phyloP scores from a whole-genome alignment of 2,329 filamentous ascomycete genomes.

The Xylariaceae sp. region DNA sequence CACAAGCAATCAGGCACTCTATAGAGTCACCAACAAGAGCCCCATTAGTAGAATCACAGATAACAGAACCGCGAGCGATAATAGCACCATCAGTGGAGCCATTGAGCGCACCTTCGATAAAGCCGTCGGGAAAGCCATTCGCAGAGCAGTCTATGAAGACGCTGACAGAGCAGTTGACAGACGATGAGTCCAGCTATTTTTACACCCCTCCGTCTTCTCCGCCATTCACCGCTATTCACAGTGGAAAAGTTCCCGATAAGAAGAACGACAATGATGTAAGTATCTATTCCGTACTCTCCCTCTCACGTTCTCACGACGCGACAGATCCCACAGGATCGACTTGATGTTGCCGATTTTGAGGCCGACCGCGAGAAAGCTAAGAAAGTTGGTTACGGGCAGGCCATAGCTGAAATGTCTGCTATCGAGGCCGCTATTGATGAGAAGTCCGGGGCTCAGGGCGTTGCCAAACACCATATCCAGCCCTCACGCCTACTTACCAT shows the following conservation, averaged over 20 bases:
- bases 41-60: too few relatives aligned
- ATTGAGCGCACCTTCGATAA: too few relatives aligned
- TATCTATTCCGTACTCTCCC: constrained; percentile 1
- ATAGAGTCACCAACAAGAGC: too few relatives aligned
- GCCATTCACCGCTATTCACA: constrained; percentile 37
- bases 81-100: too few relatives aligned
- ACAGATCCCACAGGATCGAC: constrained; percentile 93
- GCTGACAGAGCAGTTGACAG: too few relatives aligned
- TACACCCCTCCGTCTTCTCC: constrained; percentile 37
- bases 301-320: constrained; percentile 9
- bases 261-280: constrained; percentile 78
- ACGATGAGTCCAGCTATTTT: constrained; percentile 37
- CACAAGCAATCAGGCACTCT: too few relatives aligned
- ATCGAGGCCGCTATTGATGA: constrained; percentile 85
- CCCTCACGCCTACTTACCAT: constrained; percentile 49
- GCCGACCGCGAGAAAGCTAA: constrained; percentile 92
- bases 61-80: too few relatives aligned
- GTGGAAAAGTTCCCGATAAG: constrained; percentile 83
- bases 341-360: constrained; percentile 93
- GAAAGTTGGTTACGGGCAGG: constrained; percentile 80
- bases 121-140: too few relatives aligned
- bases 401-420: constrained; percentile 83
- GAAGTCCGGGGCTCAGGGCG: constrained; percentile 82
- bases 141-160: too few relatives aligned
- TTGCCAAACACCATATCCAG: constrained; percentile 70